Evolutionary conservation across 1,284 basidiomycete species (phyloP).

Genomic region (Fomitiporia mediterranea): DNA sequence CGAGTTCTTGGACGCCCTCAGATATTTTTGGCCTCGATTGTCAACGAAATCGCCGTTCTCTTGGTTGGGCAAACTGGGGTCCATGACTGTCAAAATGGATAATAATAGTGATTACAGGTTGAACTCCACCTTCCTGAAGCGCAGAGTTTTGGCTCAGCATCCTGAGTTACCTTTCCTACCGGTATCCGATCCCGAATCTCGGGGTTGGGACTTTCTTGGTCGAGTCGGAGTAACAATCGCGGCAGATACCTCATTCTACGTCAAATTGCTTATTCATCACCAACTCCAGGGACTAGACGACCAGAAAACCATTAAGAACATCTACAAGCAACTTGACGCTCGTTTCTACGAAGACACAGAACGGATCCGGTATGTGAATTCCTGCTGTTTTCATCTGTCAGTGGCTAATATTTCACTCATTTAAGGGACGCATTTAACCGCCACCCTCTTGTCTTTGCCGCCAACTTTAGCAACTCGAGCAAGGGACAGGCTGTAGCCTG

Average conservation of each 20-base stretch:
- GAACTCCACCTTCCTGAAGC: background rate
- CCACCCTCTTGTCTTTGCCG: background rate
- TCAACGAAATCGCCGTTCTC: background rate
- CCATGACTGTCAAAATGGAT: background rate
- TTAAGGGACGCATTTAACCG: background rate
- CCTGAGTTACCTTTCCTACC: slow-evolving; percentile 20
- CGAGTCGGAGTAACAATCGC: slow-evolving; percentile 19
- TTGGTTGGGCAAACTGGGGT: background rate
- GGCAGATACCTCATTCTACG: slow-evolving; percentile 18
- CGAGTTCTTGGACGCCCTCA: background rate
- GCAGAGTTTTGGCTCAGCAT: background rate
- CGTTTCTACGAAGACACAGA: slow-evolving; percentile 20
- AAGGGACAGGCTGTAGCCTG: slow-evolving; percentile 7
- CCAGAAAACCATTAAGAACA: background rate
- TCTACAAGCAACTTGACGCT: slow-evolving; percentile 23
- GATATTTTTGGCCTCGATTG: background rate
- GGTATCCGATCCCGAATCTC: slow-evolving; percentile 18
- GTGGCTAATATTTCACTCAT: too few relatives aligned
- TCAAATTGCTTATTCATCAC: slow-evolving; percentile 20
- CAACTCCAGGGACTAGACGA: slow-evolving; percentile 11
- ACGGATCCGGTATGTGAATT: slow-evolving; percentile 16
- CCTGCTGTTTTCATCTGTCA: too few relatives aligned
- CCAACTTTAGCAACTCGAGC: too few relatives aligned
- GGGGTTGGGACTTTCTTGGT: slow-evolving; percentile 20
- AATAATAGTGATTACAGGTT: background rate